phyloP scores from a whole-genome alignment of 495 filamentous ascomycete species.

The Penicillium dipodomyicola region DNA sequence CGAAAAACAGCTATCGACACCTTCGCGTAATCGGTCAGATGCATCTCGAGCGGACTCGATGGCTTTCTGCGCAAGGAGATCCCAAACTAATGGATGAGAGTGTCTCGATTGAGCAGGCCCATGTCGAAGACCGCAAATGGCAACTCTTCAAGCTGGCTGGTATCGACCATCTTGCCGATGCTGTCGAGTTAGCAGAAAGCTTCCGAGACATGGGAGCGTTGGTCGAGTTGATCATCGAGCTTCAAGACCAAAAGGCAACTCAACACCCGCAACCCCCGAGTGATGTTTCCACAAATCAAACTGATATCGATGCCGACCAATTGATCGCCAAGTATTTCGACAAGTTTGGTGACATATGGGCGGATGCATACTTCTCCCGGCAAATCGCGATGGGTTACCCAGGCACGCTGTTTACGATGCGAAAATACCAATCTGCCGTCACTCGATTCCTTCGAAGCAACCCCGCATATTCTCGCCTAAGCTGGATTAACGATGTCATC shows the following conservation, averaged over 20 bases:
- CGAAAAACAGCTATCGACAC: constrained; percentile 51
- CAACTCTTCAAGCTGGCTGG: constrained; percentile 62
- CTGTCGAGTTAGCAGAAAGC: constrained; percentile 69
- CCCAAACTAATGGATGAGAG: constrained; percentile 45
- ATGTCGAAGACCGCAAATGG: constrained; percentile 53
- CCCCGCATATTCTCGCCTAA: constrained; percentile 67
- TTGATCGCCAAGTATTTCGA: constrained; percentile 64
- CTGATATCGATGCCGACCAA: constrained; percentile 36
- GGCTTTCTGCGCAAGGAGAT: constrained; percentile 53
- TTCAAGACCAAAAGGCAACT: constrained; percentile 42
- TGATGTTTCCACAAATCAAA: constrained; percentile 3
- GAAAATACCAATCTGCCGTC: constrained; percentile 62
- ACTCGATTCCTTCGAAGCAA: constrained; percentile 73
- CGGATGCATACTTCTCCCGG: constrained; percentile 74
- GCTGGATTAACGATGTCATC: constrained; percentile 90
- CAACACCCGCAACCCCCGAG: constrained; percentile 15
- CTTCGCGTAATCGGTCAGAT: constrained; percentile 58
- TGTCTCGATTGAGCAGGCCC: constrained; percentile 46
- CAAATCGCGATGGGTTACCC: constrained; percentile 65
- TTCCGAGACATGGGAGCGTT: constrained; percentile 68
- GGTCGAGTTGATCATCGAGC: constrained; percentile 57
- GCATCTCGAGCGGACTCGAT: constrained; percentile 60
- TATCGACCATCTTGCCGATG: constrained; percentile 66
- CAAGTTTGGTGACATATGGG: constrained; percentile 72
- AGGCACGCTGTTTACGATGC: constrained; percentile 60